These are phyloP conservation scores for Grosmannia serpens DNA, from an alignment of 2,329 filamentous ascomycete species.

Conservation along the genomic window DNA sequence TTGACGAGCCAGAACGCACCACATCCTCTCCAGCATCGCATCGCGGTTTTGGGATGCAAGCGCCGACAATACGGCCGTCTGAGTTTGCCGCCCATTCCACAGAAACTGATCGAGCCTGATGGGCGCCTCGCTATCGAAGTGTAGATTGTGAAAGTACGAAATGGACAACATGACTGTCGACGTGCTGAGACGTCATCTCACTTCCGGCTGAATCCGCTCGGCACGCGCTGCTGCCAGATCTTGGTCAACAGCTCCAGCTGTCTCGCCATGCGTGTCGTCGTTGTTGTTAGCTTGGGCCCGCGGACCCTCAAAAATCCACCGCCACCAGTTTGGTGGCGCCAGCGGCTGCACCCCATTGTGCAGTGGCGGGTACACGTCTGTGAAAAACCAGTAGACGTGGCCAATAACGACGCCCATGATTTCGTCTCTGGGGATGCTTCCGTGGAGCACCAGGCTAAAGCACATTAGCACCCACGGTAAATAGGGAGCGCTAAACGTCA, in stretches of 20 bases:
- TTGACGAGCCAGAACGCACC: too few species aligned
- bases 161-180: neutral
- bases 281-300: constrained; percentile 21
- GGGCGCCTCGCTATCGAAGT: neutral
- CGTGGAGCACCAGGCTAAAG: constrained; percentile 86
- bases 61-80: too few species aligned
- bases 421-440: constrained; percentile 85
- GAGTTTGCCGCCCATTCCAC: too few species aligned
- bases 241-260: constrained; percentile 44
- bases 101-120: neutral
- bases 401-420: constrained; percentile 91
- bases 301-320: constrained; percentile 64
- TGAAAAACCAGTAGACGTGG: constrained; percentile 97
- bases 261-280: constrained; percentile 36
- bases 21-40: too few species aligned
- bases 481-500: constrained; percentile 90
- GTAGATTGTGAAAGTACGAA: neutral
- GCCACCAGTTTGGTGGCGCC: constrained; percentile 85
- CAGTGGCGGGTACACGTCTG: constrained; percentile 87
- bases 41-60: too few species aligned
- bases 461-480: constrained; percentile 91
- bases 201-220: constrained; percentile 22
- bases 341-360: constrained; percentile 76
- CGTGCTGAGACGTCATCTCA: constrained; percentile 1
- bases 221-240: constrained; percentile 50